phyloP scores from a whole-genome alignment of 768 basidiomycete genomes.

The Hysterangium stoloniferum region DNA sequence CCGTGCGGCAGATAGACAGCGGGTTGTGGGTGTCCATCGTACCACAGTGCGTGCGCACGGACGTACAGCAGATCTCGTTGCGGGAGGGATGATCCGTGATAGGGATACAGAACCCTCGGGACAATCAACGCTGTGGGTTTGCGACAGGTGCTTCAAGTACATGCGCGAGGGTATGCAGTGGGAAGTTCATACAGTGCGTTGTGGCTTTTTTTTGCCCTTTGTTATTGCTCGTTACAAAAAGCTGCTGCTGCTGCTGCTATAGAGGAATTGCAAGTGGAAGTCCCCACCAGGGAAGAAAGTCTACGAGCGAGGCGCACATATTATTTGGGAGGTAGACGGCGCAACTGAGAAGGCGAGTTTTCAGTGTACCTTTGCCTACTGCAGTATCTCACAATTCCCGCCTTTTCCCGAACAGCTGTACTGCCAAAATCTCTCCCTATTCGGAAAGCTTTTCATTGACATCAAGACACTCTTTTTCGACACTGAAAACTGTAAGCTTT shows the following conservation, averaged over 20 bases:
- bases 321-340: conserved; percentile 95
- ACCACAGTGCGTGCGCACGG: conserved; percentile 53
- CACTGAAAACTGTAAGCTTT: conserved; percentile 66
- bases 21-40: conserved; percentile 28
- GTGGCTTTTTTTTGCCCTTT: too few species aligned
- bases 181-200: conserved; percentile 55
- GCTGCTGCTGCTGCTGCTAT: background rate
- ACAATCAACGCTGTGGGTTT: conserved; percentile 57
- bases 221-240: conserved; percentile 4
- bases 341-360: conserved; percentile 72
- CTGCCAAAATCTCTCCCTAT: conserved; percentile 91
- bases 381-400: background rate
- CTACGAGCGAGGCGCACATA: conserved; percentile 82
- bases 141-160: conserved; percentile 96
- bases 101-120: conserved; percentile 37
- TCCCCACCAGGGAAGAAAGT: conserved; percentile 86
- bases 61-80: conserved; percentile 66
- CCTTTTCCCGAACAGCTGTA: conserved; percentile 61
- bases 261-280: conserved; percentile 61
- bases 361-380: conserved; percentile 2
- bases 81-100: conserved; percentile 49
- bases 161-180: conserved; percentile 68
- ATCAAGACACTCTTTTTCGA: conserved; percentile 94
- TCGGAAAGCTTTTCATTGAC: conserved; percentile 98
- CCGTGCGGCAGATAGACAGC: conserved; percentile 3